Base-by-base conservation (phyloP, 2,329 filamentous ascomycete species). In the Herpotrichia juniperi region DNA sequence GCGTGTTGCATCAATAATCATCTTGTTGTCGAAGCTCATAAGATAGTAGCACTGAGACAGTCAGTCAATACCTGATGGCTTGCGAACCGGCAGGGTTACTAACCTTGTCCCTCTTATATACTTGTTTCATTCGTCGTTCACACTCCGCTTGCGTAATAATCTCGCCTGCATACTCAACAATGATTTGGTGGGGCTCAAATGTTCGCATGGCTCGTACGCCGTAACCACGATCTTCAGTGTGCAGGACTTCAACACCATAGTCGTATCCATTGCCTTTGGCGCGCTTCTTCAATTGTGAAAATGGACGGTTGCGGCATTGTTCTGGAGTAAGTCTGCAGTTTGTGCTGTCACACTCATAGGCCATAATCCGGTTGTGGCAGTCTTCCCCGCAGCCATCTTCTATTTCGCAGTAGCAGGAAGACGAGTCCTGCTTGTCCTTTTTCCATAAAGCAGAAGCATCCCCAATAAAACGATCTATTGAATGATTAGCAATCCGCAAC, bases 21-120 rank as follows among this genome's bases (percentile, higher is more conserved):
- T 94, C 74, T 96, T 94, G 74, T 97, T 92, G 69, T 97, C 93
- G 71, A 97, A 97, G 50, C 91, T 92, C 94, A 99, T 99, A 44
- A 99, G 81, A 74, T 99, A 99, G 75, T 96, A 97, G 75, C 92
- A 96, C 90, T 96, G 62, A 17, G 37, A 47, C 2, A 35, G 58
- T 71, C 46, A 71, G 66, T 48, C 31, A 22, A 26, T 8, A 12
- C 14, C 9, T n/a, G 3, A 19, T 6, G 22, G 16, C 25, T 35
- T 46, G 24, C 17, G 11, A 28, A 45, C 60, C 32, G 16, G 1
- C 19, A 28, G 19, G 24, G 22, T 28, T 21, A 73, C 85, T 73
- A 73, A 96, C 92, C 77, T 94, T 88, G 64, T 96, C 96, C 70
- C 96, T 85, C 74, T 94, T 96, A 78, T 99, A 99, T 53, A 89